Conservation (phyloP, 2,329 filamentous ascomycete species). For the Pseudogymnoascus sp. region DNA sequence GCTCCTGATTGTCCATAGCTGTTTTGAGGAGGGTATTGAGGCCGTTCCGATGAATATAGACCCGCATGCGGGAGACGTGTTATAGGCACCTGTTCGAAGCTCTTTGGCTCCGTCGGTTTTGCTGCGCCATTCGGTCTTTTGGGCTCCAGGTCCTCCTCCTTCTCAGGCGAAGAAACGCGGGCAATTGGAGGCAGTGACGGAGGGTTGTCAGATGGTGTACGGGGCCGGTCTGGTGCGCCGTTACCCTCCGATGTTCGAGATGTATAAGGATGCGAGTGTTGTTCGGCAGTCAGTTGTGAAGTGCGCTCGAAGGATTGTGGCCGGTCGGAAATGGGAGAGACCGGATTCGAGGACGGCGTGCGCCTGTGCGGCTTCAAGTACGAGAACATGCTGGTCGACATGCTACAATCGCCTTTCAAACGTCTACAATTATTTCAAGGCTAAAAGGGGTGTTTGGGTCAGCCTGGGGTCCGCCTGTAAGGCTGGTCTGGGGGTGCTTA, state of each 20-base stretch:
- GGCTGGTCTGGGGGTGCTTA: neutral
- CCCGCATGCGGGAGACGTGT: neutral
- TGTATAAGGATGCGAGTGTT: conserved; percentile 23
- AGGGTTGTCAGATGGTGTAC: conserved; percentile 28
- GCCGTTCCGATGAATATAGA: conserved; percentile 1
- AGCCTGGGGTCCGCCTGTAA: neutral
- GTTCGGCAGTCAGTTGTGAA: conserved; percentile 15
- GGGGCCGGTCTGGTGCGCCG: neutral
- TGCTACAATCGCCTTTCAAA: conserved; percentile 5
- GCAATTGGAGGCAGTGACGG: conserved; percentile 39
- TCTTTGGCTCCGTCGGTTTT: neutral
- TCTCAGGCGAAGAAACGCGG: conserved; percentile 28
- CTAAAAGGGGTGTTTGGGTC: neutral
- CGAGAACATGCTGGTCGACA: conserved; percentile 26
- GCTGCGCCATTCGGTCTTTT: conserved; percentile 12
- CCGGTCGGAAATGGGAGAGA: conserved; percentile 25
- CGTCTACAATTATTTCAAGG: neutral
- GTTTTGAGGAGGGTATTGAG: conserved; percentile 12
- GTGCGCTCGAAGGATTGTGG: conserved; percentile 24
- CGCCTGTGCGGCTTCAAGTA: conserved; percentile 30
- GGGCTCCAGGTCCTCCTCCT: conserved; percentile 14
- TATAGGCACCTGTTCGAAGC: neutral
- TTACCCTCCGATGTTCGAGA: conserved; percentile 20
- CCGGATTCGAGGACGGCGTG: conserved; percentile 26
- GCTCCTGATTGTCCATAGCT: conserved; percentile 18